A percentile compares a stretch with the other conserved stretches of the same genome.
Conservation (phyloP, 176 grass and related monocot species). For the Puya raimondii region DNA sequence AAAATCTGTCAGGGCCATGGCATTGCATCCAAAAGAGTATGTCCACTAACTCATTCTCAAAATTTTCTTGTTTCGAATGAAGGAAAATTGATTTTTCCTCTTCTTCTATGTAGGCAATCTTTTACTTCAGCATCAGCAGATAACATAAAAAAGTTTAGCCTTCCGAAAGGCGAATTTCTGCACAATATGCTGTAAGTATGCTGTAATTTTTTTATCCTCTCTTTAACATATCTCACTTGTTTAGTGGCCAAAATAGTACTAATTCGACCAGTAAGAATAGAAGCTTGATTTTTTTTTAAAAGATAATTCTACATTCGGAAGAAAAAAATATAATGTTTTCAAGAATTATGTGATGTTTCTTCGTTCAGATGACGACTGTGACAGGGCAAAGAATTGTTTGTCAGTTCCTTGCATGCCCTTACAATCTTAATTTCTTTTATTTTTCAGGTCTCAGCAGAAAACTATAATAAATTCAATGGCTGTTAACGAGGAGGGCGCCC, state of each 20-base stretch:
- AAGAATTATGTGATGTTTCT: too few relatives aligned
- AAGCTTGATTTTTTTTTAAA: too few relatives aligned
- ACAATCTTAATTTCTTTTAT: background rate
- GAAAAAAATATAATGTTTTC: too few relatives aligned
- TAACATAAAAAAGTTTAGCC: slow-evolving; percentile 89
- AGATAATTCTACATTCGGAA: too few relatives aligned
- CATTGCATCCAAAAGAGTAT: slow-evolving; percentile 91
- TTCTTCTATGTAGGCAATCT: slow-evolving; percentile 44
- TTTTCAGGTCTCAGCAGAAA: slow-evolving; percentile 85
- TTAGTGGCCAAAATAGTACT: too few relatives aligned
- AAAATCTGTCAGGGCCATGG: slow-evolving; percentile 92
- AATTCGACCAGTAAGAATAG: too few relatives aligned
- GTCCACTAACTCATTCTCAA: slow-evolving; percentile 4
- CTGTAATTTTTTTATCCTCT: background rate
- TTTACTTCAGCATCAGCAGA: slow-evolving; percentile 97
- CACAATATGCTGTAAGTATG: slow-evolving; percentile 94
- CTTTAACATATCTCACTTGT: too few relatives aligned
- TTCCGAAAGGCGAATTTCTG: slow-evolving; percentile 93
- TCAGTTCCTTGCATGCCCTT: background rate
- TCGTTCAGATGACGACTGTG: too few relatives aligned
- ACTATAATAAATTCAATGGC: slow-evolving; percentile 97
- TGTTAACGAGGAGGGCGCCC: slow-evolving; percentile 91
- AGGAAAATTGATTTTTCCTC: slow-evolving; percentile 3
- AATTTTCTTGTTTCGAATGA: background rate
- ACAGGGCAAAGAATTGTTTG: background rate